Percentiles rank a stretch among this genome's conserved stretches.
These are phyloP conservation scores for Medicago arabica DNA, from an alignment of 306 rosid genomes.

Conservation along the genomic window DNA sequence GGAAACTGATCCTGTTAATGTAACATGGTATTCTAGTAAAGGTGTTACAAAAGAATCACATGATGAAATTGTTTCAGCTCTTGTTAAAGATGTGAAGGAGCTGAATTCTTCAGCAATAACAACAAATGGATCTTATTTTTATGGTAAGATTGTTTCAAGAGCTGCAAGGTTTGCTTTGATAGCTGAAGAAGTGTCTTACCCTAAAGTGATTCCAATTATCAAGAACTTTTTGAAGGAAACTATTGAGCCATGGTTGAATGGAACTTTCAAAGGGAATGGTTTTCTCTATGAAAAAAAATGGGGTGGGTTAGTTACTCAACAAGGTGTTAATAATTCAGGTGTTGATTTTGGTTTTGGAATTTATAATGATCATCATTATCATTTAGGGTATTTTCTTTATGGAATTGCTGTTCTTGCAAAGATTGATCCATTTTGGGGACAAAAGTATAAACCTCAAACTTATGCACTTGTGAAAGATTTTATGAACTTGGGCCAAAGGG, in stretches of 20 bases:
- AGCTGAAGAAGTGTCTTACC: slow-evolving; percentile 74
- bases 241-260: slow-evolving; percentile 86
- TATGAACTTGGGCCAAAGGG: slow-evolving; percentile 60
- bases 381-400: slow-evolving; percentile 82
- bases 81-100: slow-evolving; percentile 64
- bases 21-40: slow-evolving; percentile 72
- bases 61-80: slow-evolving; percentile 65
- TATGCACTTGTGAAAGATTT: slow-evolving; percentile 72
- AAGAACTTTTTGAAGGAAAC: slow-evolving; percentile 61
- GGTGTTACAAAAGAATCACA: slow-evolving; percentile 58
- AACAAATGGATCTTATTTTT: slow-evolving; percentile 66
- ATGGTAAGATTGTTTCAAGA: slow-evolving; percentile 72
- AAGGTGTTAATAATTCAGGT: slow-evolving; percentile 62
- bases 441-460: slow-evolving; percentile 66
- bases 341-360: slow-evolving; percentile 89
- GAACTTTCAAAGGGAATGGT: slow-evolving; percentile 74
- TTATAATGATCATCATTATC: slow-evolving; percentile 84
- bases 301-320: slow-evolving; percentile 80
- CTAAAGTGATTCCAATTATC: slow-evolving; percentile 57
- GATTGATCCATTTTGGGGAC: slow-evolving; percentile 81
- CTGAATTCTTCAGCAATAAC: slow-evolving; percentile 47
- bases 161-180: slow-evolving; percentile 90
- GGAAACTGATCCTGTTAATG: slow-evolving; percentile 57
- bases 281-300: slow-evolving; percentile 72
- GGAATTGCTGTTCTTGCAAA: slow-evolving; percentile 82